Evolutionary conservation across 192 early-diverging fungal species (phyloP), one percentile per base, ranked within the genome.

Genomic region (Umbelopsis sp.): DNA sequence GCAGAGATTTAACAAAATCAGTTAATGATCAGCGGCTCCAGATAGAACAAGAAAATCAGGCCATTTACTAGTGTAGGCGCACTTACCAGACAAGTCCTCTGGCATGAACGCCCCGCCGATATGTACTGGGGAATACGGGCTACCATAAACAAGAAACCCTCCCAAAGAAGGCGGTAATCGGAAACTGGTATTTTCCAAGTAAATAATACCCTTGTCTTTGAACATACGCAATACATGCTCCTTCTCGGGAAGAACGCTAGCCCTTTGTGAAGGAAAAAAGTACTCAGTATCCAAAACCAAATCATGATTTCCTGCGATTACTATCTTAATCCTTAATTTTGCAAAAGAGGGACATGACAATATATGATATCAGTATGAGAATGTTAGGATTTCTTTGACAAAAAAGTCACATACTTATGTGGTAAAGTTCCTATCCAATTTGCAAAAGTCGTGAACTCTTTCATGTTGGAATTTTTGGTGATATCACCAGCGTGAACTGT

Each of bases 401-500:
- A 41, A 16, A 16, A 3, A n/a, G 27, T 50, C 9, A 70, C 72
- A 46, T 74, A 78, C 77, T 23, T 46, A 50, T 79, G 78, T n/a
- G 78, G 74, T 53, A 79, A 69, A 45, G 73, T 33, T 41, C 41
- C 46, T 11, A 79, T 48, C 78, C 78, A 79, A 16, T 41, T 16
- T 10, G 75, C 44, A 0, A 74, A 75, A 3, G 35, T 46, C 10
- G 64, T 23, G 23, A 58, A 72, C 46, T 79, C 70, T 25, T 45
- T 5, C 1, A 70, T 9, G 1, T 41, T 51, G 33, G 58, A 58
- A 21, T n/a, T 44, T 37, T 71, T 47, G 18, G 78, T 69, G 6
- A 79, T 35, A 49, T 79, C 78, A 12, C 78, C 78, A 3, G 78
- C 74, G 50, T 79, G 78, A 2, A 79, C 78, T 79, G 35, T 21